Base-by-base conservation (phyloP, 768 basidiomycete species). In the Hemileccinum rubropunctum region DNA sequence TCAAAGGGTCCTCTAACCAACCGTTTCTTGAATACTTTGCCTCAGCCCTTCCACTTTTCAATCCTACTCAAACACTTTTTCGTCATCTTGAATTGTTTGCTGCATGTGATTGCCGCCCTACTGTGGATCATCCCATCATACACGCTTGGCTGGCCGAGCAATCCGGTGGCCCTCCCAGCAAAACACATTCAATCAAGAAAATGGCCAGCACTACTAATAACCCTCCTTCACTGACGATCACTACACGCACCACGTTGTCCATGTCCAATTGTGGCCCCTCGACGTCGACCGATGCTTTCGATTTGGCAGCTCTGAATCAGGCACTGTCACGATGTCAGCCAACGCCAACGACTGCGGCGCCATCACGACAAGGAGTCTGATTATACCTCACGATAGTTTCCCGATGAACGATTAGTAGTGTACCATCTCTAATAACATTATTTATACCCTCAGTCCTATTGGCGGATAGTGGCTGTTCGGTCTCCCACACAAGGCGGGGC, bases 1-100 rank as follows among this genome's bases (percentile, higher is more conserved):
- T 61, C 18, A 7, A 27, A 30, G 0, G 8, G 8, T 9, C 14
- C 21, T 50, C 23, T 13, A 1, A 18, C 2, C 8, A 14, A 13
- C 15, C 15, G 14, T 51, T 15, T 36, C 13, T 18, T 40, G 38
- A 62, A 38, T 6, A 5, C 20, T 20, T 1, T 38, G 18, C 6
- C 9, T 12, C 47, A 79, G 81, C 72, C 9, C 69, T 83, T 9
- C 81, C 82, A 5, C 68, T 83, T 3, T 83, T 81, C 62, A 75
- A 77, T 51, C 71, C 74, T 13, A 79, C 80, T 0, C 53, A 61
- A 26, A 65, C 66, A 42, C 80, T 83, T 59, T 73, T 63, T 17
- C 72, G 70, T 3, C 74, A 76, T 42, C 70, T 83, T 4, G 73
- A 78, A 42, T 38, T 77, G 14, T 81, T 78, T 49, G 64, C 69